Evolutionary conservation across 306 rosid species (phyloP).

Genomic region (Dalbergia cochinchinensis): DNA sequence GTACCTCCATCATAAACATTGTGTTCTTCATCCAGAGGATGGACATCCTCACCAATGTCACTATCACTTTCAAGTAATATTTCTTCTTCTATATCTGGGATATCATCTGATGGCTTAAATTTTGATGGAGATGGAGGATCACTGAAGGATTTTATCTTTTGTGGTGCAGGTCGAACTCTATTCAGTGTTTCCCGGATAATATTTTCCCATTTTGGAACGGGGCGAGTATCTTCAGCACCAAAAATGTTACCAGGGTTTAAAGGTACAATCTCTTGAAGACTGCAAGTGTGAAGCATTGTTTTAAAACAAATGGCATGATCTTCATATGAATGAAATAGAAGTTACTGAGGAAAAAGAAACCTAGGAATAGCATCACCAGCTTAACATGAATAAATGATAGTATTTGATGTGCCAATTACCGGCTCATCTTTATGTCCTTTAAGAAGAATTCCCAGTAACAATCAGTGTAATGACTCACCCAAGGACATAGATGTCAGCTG

Average conservation of each 20-base stretch:
- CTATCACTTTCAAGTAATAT: slow-evolving; percentile 80
- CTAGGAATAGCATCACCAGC: slow-evolving; percentile 12
- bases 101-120: slow-evolving; percentile 75
- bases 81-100: slow-evolving; percentile 86
- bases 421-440: slow-evolving; percentile 29
- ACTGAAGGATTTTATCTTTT: slow-evolving; percentile 80
- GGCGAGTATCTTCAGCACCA: slow-evolving; percentile 93
- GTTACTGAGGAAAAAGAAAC: background rate
- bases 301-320: slow-evolving; percentile 34
- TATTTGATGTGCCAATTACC: slow-evolving; percentile 28
- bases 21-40: slow-evolving; percentile 74
- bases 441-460: slow-evolving; percentile 21
- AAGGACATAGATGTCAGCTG: slow-evolving; percentile 94
- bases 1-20: slow-evolving; percentile 50
- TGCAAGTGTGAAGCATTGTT: slow-evolving; percentile 51
- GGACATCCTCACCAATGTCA: slow-evolving; percentile 88
- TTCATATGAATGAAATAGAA: slow-evolving; percentile 35
- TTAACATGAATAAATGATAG: background rate
- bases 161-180: slow-evolving; percentile 59
- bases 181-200: slow-evolving; percentile 83
- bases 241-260: slow-evolving; percentile 90
- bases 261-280: slow-evolving; percentile 99
- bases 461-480: slow-evolving; percentile 66
- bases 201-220: slow-evolving; percentile 88
- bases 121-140: slow-evolving; percentile 99